Conservation (phyloP, 768 basidiomycete genomes). For the Tulasnella sp. region DNA sequence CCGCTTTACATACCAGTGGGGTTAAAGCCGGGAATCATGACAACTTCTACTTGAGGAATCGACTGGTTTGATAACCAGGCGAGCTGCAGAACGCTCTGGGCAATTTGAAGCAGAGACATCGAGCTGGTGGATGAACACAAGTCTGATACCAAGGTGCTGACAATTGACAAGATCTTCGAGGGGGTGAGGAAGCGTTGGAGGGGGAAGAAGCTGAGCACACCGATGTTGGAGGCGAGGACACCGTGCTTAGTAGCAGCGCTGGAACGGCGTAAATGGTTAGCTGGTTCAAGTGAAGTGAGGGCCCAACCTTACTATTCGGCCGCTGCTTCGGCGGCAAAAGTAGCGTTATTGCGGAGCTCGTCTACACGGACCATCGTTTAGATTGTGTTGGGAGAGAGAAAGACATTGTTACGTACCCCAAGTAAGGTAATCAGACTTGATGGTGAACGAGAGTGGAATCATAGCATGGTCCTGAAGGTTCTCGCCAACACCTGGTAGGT, state of each 20-base stretch:
- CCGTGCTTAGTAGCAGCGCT: constrained; percentile 33
- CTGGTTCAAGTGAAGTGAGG: neutral
- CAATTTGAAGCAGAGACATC: constrained; percentile 27
- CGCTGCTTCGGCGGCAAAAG: constrained; percentile 17
- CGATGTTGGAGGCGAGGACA: constrained; percentile 36
- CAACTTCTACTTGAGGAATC: constrained; percentile 29
- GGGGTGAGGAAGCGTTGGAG: constrained; percentile 35
- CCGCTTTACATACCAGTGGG: neutral
- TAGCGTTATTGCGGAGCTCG: constrained; percentile 21
- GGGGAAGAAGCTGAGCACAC: constrained; percentile 33
- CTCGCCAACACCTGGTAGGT: constrained; percentile 65
- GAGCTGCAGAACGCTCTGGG: constrained; percentile 33
- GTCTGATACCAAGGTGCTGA: neutral
- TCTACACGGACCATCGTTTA: neutral
- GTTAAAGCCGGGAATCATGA: constrained; percentile 28
- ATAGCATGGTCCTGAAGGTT: constrained; percentile 29
- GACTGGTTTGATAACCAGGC: constrained; percentile 20
- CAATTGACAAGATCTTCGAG: constrained; percentile 40
- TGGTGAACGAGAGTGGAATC: constrained; percentile 11
- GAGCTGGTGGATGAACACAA: neutral
- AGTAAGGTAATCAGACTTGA: constrained; percentile 19
- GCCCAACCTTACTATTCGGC: constrained; percentile 6
- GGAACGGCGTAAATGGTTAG: neutral
- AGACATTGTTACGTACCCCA: neutral
- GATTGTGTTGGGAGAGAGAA: neutral